Percentiles rank a stretch among this genome's conserved stretches.
phyloP scores from a whole-genome alignment of 345 rosid genomes.

The Rhodamnia argentea region DNA sequence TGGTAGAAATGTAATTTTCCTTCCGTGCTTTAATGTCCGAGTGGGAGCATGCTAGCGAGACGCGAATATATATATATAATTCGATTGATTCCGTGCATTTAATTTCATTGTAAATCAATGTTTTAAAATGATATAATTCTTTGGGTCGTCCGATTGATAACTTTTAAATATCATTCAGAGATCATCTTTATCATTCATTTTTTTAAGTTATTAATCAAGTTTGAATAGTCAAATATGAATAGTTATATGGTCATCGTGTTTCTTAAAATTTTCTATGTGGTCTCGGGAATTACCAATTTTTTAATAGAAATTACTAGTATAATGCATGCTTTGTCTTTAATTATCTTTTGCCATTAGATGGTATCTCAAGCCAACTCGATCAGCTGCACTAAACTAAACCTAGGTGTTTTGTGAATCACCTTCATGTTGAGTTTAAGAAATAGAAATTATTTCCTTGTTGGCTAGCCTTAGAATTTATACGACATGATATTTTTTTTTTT shows the following conservation, averaged over 20 bases:
- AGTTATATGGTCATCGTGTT: no score
- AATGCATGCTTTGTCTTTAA: background rate
- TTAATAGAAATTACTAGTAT: background rate
- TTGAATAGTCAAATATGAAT: no score
- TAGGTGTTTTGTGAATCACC: background rate
- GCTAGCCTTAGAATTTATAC: background rate
- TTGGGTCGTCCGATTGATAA: background rate
- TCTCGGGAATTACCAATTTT: background rate
- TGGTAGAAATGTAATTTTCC: background rate
- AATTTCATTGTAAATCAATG: background rate
- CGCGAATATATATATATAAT: no score
- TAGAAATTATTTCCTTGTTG: background rate
- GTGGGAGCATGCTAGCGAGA: no score
- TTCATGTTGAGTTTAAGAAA: background rate
- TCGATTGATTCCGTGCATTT: no score
- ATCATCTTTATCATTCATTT: no score
- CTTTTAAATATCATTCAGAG: background rate
- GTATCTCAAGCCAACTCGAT: background rate
- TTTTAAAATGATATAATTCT: background rate
- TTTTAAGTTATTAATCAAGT: no score
- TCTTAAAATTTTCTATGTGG: no score
- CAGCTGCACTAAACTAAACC: background rate
- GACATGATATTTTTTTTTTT: background rate
- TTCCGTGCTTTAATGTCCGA: no score
- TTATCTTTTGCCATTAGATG: background rate